Percentiles rank a stretch among this genome's conserved stretches.
These are phyloP conservation scores for Imleria badia DNA, from an alignment of 768 basidiomycete species.

Conservation along the genomic window DNA sequence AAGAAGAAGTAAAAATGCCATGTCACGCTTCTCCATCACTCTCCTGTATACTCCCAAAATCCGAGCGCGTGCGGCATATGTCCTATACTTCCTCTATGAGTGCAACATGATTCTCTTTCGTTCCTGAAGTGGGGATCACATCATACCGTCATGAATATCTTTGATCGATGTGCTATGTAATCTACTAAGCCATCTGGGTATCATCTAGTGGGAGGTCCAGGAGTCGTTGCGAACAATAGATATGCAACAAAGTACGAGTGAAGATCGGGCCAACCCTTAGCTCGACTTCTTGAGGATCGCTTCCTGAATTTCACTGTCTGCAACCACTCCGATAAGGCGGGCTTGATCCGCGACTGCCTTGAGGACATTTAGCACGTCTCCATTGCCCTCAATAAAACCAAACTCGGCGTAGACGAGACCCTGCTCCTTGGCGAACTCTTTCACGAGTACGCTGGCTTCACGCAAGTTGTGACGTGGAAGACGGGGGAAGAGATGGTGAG, in stretches of 20 bases:
- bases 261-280: neutral
- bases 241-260: neutral
- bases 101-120: neutral
- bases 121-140: neutral
- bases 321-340: slow-evolving; percentile 77
- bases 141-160: neutral
- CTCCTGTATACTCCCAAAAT: slow-evolving; percentile 39
- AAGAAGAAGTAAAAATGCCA: slow-evolving; percentile 75
- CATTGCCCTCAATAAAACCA: slow-evolving; percentile 84
- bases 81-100: slow-evolving; percentile 32
- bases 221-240: neutral
- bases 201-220: slow-evolving; percentile 2
- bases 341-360: slow-evolving; percentile 86
- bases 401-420: slow-evolving; percentile 89
- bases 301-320: slow-evolving; percentile 67
- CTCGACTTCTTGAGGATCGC: slow-evolving; percentile 51
- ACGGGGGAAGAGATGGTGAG: slow-evolving; percentile 96
- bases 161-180: neutral
- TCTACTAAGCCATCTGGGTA: slow-evolving; percentile 12
- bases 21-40: slow-evolving; percentile 21
- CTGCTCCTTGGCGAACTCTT: slow-evolving; percentile 83
- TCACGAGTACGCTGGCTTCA: slow-evolving; percentile 79
- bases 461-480: slow-evolving; percentile 91
- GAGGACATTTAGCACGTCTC: slow-evolving; percentile 79
- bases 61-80: slow-evolving; percentile 31